Percentiles rank a stretch among this genome's conserved stretches.
These are phyloP conservation scores for Pichia californica DNA, from an alignment of 805 yeast species.

Conservation along the genomic window DNA sequence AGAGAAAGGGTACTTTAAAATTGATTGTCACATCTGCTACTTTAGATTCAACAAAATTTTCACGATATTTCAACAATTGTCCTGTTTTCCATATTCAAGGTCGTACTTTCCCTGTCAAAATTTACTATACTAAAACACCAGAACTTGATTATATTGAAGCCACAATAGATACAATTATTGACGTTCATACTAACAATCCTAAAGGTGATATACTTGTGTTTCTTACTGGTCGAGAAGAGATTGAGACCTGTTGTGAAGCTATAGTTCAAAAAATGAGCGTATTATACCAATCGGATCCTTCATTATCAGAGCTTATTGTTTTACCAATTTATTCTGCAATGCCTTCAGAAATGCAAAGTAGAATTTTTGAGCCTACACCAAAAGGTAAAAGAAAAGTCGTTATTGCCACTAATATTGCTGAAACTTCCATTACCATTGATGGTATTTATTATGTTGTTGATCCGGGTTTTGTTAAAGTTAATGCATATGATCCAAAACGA, in stretches of 20 bases:
- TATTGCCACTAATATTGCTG: conserved; percentile 94
- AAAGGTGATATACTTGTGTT: conserved; percentile 78
- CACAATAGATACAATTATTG: conserved; percentile 76
- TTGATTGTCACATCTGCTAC: conserved; percentile 91
- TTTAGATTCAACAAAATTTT: conserved; percentile 79
- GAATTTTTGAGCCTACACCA: conserved; percentile 87
- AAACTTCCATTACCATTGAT: conserved; percentile 93
- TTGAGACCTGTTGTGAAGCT: conserved; percentile 80
- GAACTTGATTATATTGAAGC: conserved; percentile 83
- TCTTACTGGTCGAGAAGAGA: conserved; percentile 90
- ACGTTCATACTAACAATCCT: conserved; percentile 75
- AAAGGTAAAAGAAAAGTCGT: conserved; percentile 78
- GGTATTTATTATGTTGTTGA: conserved; percentile 89
- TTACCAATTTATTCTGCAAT: conserved; percentile 87
- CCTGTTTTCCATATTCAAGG: conserved; percentile 87
- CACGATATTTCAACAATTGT: conserved; percentile 68
- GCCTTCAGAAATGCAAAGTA: conserved; percentile 84
- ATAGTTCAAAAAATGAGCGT: conserved; percentile 56
- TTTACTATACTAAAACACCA: conserved; percentile 71
- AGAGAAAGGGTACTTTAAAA: conserved; percentile 62
- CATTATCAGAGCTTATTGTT: conserved; percentile 60
- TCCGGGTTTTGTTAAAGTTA: conserved; percentile 90
- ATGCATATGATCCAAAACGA: conserved; percentile 77
- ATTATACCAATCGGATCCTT: conserved; percentile 43
- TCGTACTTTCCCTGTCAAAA: conserved; percentile 84